These are phyloP conservation scores for Globisporangium viniferum DNA, from an alignment of 352 stramenopile genomes.

Conservation along the genomic window DNA sequence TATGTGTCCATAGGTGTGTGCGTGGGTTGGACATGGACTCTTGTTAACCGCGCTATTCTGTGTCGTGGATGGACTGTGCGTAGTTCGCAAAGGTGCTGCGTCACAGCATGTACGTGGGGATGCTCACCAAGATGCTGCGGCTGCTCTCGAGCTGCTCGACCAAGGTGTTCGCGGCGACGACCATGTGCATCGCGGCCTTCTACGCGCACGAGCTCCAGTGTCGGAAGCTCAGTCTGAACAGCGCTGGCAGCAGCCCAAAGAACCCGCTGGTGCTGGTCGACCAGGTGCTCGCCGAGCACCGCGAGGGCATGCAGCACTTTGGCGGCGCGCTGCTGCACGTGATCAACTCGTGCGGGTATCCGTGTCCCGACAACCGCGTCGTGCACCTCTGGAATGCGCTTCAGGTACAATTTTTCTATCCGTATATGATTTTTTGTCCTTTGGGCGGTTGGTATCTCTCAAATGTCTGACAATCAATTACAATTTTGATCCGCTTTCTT, in stretches of 20 bases:
- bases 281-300: conserved; percentile 41
- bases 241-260: background rate
- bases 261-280: conserved; percentile 34
- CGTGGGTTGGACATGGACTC: background rate
- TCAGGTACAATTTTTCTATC: conserved; percentile 27
- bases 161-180: conserved; percentile 60
- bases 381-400: conserved; percentile 51
- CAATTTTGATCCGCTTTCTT: background rate
- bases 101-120: conserved; percentile 53
- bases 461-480: background rate
- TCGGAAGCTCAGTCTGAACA: background rate
- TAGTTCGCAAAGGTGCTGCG: conserved; percentile 40
- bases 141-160: conserved; percentile 54
- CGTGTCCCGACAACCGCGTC: conserved; percentile 34
- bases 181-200: conserved; percentile 52
- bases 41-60: background rate
- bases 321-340: conserved; percentile 69
- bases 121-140: conserved; percentile 64
- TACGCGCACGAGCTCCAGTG: conserved; percentile 47
- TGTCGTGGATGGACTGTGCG: background rate
- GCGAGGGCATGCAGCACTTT: conserved; percentile 59
- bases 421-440: no score
- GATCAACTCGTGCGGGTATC: conserved; percentile 80
- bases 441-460: no score
- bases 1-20: no score